Percentiles rank a stretch among this genome's conserved stretches.
These are phyloP conservation scores for Coprinopsis marcescibilis DNA, from an alignment of 768 basidiomycete genomes.

Conservation along the genomic window DNA sequence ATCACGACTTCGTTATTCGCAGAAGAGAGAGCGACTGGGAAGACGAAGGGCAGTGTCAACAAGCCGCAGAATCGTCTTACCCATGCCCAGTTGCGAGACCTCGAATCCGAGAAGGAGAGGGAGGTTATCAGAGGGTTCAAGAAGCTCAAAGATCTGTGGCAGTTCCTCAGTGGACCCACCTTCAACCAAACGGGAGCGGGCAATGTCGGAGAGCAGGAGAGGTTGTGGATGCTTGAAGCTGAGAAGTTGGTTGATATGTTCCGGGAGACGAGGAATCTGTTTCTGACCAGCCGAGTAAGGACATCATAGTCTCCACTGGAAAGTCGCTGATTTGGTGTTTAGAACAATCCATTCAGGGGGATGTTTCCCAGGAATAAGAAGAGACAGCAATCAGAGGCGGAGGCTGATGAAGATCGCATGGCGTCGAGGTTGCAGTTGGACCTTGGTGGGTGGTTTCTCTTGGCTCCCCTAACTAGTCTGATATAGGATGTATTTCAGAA, in stretches of 20 bases:
- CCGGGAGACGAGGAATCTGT: constrained; percentile 79
- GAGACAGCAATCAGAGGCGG: constrained; percentile 34
- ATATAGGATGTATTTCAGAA: constrained; percentile 30
- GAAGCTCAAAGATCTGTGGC: constrained; percentile 60
- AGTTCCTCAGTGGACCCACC: constrained; percentile 36
- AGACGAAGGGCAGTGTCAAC: constrained; percentile 27
- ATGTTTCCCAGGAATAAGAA: constrained; percentile 53
- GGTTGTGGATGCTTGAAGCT: constrained; percentile 70
- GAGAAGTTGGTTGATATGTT: constrained; percentile 86
- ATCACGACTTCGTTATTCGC: constrained; percentile 53
- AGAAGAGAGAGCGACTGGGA: constrained; percentile 41
- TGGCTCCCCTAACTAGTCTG: too few species aligned
- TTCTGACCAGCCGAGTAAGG: constrained; percentile 70
- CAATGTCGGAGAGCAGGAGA: constrained; percentile 39
- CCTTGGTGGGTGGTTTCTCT: constrained; percentile 41
- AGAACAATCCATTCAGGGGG: constrained; percentile 50
- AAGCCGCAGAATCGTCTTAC: constrained; percentile 45
- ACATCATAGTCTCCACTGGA: background rate
- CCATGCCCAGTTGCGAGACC: constrained; percentile 50
- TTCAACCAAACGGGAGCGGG: too few species aligned
- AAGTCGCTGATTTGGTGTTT: constrained; percentile 6
- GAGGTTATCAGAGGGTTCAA: constrained; percentile 56
- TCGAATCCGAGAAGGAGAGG: constrained; percentile 62
- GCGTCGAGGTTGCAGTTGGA: constrained; percentile 72
- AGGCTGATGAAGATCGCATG: constrained; percentile 67